Evolutionary conservation across 1,139 yeast species (phyloP).

Genomic region (Eremothecium gossypii): DNA sequence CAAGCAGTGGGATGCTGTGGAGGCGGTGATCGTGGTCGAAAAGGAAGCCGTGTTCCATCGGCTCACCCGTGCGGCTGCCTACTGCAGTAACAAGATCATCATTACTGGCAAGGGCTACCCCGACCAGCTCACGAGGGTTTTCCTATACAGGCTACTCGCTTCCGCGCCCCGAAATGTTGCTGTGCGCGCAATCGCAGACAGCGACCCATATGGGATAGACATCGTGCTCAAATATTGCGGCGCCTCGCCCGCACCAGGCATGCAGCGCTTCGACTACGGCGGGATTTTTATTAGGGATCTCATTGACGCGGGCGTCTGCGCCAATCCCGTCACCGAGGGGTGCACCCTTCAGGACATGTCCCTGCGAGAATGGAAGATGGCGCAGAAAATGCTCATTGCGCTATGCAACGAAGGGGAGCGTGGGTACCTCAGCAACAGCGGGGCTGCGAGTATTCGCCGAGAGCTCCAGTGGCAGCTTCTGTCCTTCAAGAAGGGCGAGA

Average conservation of each 20-base stretch:
- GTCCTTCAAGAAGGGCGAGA: slow-evolving; percentile 29
- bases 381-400: slow-evolving; percentile 6
- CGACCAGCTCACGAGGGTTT: slow-evolving; percentile 25
- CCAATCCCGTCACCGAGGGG: not conserved
- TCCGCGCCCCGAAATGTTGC: slow-evolving; percentile 4
- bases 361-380: slow-evolving; percentile 6
- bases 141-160: slow-evolving; percentile 16
- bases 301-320: not conserved
- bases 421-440: not conserved
- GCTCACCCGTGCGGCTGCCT: slow-evolving; percentile 9
- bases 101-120: slow-evolving; percentile 34
- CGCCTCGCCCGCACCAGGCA: not conserved
- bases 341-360: slow-evolving; percentile 1
- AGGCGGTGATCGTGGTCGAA: slow-evolving; percentile 21
- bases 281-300: not conserved
- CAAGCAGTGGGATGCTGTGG: slow-evolving; percentile 7
- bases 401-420: not conserved
- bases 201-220: slow-evolving; percentile 32
- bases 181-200: slow-evolving; percentile 25
- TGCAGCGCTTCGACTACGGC: slow-evolving; percentile 6
- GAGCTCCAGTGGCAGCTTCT: slow-evolving; percentile 31
- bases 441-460: slow-evolving; percentile 3
- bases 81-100: slow-evolving; percentile 13
- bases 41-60: slow-evolving; percentile 28
- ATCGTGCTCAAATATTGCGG: slow-evolving; percentile 24